Evolutionary conservation across 2,329 filamentous ascomycete genomes (phyloP), one percentile per base, ranked within the genome.

Genomic region (Aspergillus felis): DNA sequence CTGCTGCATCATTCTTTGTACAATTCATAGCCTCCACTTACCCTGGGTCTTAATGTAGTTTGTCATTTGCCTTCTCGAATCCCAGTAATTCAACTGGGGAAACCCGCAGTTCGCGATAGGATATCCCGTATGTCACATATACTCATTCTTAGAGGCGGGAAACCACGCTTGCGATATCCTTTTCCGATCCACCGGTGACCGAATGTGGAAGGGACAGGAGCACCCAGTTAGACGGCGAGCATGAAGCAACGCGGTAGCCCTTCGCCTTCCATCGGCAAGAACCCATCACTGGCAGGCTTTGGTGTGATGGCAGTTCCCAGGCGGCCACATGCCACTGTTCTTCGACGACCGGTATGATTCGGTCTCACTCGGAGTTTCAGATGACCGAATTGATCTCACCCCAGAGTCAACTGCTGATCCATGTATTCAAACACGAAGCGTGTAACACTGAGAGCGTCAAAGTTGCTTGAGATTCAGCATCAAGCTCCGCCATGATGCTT

Each of bases 171-270:
- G 44, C 20, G 24, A 47, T 50, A 59, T 55, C 51, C 53, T 54
- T 52, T 55, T 57, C 51, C 24, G 52, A 55, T 52, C 32, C 47
- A n/a, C 57, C 57, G 59, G 59, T 61, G 59, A 59, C 57, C 51
- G 50, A 51, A 54, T 46, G 20, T 48, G 29, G 51, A 38, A 38
- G 56, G 27, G 22, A 55, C 41, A 42, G 49, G 41, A 27, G 46
- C 38, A 44, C n/a, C n/a, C 17, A 22, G n/a, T 12, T 44, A 12
- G 42, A 46, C 20, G 22, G 10, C 20, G 3, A 20, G 42, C 42
- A 46, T 38, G 32, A 38, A 38, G 32, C 32, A 38, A 38, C 6
- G 6, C 14, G 14, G 32, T 2, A 38, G 32, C 14, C 14, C 5
- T 38, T 38, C 14, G 32, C 32, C 32, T 38, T 38, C 14, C 32